These are phyloP conservation scores for Ricinus communis DNA, from an alignment of 345 rosid species.

Conservation along the genomic window DNA sequence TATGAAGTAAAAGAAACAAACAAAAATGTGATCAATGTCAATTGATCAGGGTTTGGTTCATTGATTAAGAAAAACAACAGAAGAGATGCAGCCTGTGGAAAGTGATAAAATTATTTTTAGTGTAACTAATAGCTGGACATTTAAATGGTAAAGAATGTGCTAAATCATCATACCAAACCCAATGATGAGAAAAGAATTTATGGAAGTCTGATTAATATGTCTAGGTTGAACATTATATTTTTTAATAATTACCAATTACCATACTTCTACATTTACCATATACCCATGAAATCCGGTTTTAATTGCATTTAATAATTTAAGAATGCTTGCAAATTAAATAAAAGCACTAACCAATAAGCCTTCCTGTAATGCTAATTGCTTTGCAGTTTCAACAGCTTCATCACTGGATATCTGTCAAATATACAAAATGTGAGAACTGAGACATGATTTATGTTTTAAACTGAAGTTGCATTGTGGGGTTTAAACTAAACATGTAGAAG, in stretches of 20 bases:
- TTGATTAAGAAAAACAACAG: background rate
- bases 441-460: background rate
- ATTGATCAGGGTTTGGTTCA: background rate
- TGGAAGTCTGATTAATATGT: background rate
- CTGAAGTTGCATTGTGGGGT: background rate
- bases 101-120: background rate
- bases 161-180: conserved; percentile 1
- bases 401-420: conserved; percentile 75
- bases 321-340: background rate
- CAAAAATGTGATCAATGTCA: background rate
- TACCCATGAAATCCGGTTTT: background rate
- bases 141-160: background rate
- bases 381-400: conserved; percentile 93
- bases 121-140: background rate
- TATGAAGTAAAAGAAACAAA: background rate
- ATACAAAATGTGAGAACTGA: conserved; percentile 2
- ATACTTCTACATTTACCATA: background rate
- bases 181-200: background rate
- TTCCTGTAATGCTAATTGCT: conserved; percentile 92
- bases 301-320: conserved; percentile 3
- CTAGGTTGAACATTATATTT: conserved; percentile 6
- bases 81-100: background rate
- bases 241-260: no score
- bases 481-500: conserved; percentile 5
- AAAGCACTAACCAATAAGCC: conserved; percentile 82